Conservation (phyloP, 2,329 filamentous ascomycete species). For the Talaromyces sp. region DNA sequence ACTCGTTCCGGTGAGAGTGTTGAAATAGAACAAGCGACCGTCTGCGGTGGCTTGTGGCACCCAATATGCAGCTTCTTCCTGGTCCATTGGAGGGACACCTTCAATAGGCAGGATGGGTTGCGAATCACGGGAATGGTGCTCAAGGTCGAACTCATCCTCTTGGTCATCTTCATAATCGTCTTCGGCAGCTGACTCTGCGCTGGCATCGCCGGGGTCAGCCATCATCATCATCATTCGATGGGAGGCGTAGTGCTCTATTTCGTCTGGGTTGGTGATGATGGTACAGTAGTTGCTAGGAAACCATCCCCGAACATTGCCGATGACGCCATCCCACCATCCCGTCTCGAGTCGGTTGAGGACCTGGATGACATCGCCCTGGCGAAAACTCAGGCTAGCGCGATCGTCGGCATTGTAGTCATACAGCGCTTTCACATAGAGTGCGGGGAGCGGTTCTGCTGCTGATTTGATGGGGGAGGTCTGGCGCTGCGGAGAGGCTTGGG, state of each 20-base stretch:
- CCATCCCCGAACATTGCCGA: slow-evolving; percentile 95
- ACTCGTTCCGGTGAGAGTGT: slow-evolving; percentile 92
- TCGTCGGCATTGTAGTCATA: slow-evolving; percentile 99
- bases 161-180: slow-evolving; percentile 62
- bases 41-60: slow-evolving; percentile 95
- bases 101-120: slow-evolving; percentile 65
- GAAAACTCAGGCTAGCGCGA: slow-evolving; percentile 92
- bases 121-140: slow-evolving; percentile 59
- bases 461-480: slow-evolving; percentile 31
- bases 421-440: slow-evolving; percentile 84
- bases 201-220: slow-evolving; percentile 49
- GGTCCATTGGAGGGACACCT: slow-evolving; percentile 59
- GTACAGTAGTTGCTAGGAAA: slow-evolving; percentile 99
- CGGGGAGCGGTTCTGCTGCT: slow-evolving; percentile 41
- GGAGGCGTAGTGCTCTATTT: slow-evolving; percentile 61
- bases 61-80: slow-evolving; percentile 93
- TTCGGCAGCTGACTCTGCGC: slow-evolving; percentile 51
- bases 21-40: slow-evolving; percentile 94
- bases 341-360: slow-evolving; percentile 97
- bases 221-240: slow-evolving; percentile 41
- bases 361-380: slow-evolving; percentile 94
- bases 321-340: slow-evolving; percentile 99
- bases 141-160: slow-evolving; percentile 67
- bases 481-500: slow-evolving; percentile 25
- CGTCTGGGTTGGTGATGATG: slow-evolving; percentile 72